Evolutionary conservation across 805 yeast genomes (phyloP).

Genomic region (Candida berthetii): DNA sequence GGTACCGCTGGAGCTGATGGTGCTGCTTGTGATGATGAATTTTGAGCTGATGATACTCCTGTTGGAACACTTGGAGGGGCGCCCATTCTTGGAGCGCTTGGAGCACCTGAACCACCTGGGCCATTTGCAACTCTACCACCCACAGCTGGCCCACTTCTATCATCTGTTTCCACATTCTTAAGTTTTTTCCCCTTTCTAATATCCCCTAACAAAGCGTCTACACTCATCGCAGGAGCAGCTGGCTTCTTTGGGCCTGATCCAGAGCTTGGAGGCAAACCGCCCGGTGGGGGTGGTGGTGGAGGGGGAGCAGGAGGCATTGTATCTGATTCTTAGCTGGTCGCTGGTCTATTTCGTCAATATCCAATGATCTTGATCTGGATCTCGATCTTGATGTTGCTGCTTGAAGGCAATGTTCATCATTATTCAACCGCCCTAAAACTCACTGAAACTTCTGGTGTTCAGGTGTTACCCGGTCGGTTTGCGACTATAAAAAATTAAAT

Average conservation of each 20-base stretch:
- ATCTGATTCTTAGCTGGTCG: too few relatives aligned
- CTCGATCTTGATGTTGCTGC: background rate
- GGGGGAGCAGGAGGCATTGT: conserved; percentile 44
- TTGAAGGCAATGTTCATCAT: too few relatives aligned
- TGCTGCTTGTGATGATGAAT: conserved; percentile 10
- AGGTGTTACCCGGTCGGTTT: too few relatives aligned
- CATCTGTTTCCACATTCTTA: conserved; percentile 59
- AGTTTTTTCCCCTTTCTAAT: conserved; percentile 65
- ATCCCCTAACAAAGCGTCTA: conserved; percentile 64
- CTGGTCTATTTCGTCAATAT: too few relatives aligned
- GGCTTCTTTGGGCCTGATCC: conserved; percentile 22
- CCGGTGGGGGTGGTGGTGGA: conserved; percentile 49
- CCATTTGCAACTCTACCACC: conserved; percentile 26
- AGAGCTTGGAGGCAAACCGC: conserved; percentile 25
- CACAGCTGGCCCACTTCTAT: conserved; percentile 56
- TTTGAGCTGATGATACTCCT: background rate
- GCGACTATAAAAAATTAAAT: background rate
- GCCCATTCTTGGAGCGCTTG: conserved; percentile 9
- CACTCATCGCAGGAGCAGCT: conserved; percentile 29
- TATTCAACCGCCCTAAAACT: too few relatives aligned
- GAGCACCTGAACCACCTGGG: conserved; percentile 9
- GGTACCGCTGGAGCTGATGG: conserved; percentile 21
- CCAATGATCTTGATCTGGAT: background rate
- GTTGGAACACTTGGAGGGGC: conserved; percentile 23
- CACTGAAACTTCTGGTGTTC: too few relatives aligned